Base-by-base conservation (phyloP, 768 basidiomycete species). In the Mycena latifolia region DNA sequence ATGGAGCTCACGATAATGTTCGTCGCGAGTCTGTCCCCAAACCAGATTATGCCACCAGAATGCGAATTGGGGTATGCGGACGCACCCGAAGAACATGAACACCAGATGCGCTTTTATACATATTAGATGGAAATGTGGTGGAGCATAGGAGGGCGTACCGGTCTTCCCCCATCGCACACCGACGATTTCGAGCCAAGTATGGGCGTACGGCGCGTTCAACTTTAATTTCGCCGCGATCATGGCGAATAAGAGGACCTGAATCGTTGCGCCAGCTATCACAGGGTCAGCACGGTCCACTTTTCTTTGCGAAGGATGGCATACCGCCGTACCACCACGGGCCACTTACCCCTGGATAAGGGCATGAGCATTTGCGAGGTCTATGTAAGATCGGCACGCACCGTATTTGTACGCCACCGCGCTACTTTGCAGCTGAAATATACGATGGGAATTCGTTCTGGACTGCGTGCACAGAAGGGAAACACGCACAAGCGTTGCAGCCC, bases 1-100 rank as follows among this genome's bases (percentile, higher is more conserved):
- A 92, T 93, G 14, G 90, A 92, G 53, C 92, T 93, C n/a, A 96
- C 95, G 72, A 96, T 93, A 61, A 97, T 83, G 76, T 96, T 96
- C 35, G 96, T 96, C 3, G 93, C 90, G 10, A 98, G 81, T n/a
- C 89, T 89, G 54, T 28, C 39, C 50, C n/a, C 35, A 51, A 55
- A 24, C 17, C 18, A 37, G 22, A 55, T 55, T 27, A 24, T n/a
- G 20, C 10, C 10, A 31, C 31, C 31, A 9, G n/a, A 12, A 35
- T 20, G 33, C 11, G 6, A 6, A 2, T 43, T 27, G 27, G 28
- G n/a, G 53, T 18, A 12, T 6, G 31, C 31, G 37, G 48, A 77
- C 81, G 0, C 59, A 86, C 87, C 92, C 95, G 73, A 97, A 97
- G 81, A 93, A 91, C 84, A 96, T 89, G 82, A 97, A 96, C 9